phyloP scores from a whole-genome alignment of 805 yeast genomes.

The Candida khao-thaluensis region DNA sequence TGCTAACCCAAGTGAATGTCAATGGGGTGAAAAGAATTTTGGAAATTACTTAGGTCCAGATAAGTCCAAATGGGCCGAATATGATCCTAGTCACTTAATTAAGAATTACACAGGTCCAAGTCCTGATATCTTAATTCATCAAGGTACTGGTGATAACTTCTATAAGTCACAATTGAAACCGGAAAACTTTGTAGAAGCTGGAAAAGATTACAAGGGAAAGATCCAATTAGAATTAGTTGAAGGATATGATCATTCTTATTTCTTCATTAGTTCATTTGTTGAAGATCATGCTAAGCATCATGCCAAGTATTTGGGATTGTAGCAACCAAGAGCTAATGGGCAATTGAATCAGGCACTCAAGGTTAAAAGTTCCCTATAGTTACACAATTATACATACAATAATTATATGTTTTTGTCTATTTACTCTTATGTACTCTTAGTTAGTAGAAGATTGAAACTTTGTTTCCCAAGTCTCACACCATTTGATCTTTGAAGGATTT shows the following conservation, averaged over 20 bases:
- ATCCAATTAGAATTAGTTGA: constrained; percentile 64
- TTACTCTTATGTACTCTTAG: no score
- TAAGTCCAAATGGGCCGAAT: constrained; percentile 61
- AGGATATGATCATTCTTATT: constrained; percentile 91
- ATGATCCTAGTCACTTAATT: constrained; percentile 84
- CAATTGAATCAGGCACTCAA: no score
- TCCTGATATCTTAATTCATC: constrained; percentile 72
- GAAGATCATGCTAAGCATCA: constrained; percentile 85
- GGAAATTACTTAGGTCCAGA: constrained; percentile 70
- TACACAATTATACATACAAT: neutral
- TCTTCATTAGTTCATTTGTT: constrained; percentile 75
- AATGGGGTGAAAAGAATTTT: constrained; percentile 90
- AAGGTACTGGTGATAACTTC: constrained; percentile 79
- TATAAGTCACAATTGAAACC: constrained; percentile 72
- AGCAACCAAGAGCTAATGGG: constrained; percentile 5
- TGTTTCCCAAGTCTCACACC: constrained; percentile 55
- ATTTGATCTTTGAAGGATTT: constrained; percentile 54
- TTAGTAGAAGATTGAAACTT: constrained; percentile 44
- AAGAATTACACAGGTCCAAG: constrained; percentile 51
- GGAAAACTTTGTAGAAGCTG: constrained; percentile 62
- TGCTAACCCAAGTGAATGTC: constrained; percentile 68
- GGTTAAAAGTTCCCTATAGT: neutral
- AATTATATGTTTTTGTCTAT: neutral
- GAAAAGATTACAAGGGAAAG: constrained; percentile 57
- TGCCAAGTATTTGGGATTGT: constrained; percentile 57